Percentiles rank a stretch among this genome's conserved stretches.
Conservation (phyloP, 129 eudicot species). For the Artemisia annua region DNA sequence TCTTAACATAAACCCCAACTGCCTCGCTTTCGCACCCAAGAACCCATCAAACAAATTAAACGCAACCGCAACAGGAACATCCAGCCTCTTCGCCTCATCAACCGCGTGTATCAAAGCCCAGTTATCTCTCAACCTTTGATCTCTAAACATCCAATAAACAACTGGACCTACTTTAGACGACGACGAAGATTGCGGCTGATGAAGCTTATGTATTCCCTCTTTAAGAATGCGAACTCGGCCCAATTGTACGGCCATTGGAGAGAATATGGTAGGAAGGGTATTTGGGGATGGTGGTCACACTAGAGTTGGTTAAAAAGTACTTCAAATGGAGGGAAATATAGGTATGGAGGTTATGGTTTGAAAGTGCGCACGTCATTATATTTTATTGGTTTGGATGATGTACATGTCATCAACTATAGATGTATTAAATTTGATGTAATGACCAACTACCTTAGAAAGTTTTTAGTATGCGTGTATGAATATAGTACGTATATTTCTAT, state of each 20-base stretch:
- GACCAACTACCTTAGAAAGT: background rate
- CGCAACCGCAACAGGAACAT: constrained; percentile 84
- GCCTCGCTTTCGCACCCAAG: constrained; percentile 88
- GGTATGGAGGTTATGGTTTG: constrained; percentile 46
- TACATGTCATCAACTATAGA: constrained; percentile 20
- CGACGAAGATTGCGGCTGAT: background rate
- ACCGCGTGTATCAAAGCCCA: constrained; percentile 97
- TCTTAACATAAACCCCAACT: constrained; percentile 91
- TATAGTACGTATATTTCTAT: too few relatives aligned
- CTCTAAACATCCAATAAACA: constrained; percentile 99
- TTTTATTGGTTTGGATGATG: background rate
- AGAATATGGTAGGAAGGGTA: constrained; percentile 5
- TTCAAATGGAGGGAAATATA: constrained; percentile 56
- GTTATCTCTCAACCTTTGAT: constrained; percentile 86
- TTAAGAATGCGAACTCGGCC: constrained; percentile 78
- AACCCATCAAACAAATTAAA: constrained; percentile 85
- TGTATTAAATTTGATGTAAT: background rate
- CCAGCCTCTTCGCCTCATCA: constrained; percentile 68
- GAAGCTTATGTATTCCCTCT: constrained; percentile 26
- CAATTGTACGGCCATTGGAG: constrained; percentile 48
- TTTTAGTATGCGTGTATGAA: too few relatives aligned
- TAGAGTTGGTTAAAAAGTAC: constrained; percentile 16
- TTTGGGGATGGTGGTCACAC: background rate
- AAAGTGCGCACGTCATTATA: constrained; percentile 46
- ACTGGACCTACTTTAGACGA: constrained; percentile 71